These are phyloP conservation scores for Nitzschia putrida DNA, from an alignment of 108 stramenopile species.

Conservation along the genomic window DNA sequence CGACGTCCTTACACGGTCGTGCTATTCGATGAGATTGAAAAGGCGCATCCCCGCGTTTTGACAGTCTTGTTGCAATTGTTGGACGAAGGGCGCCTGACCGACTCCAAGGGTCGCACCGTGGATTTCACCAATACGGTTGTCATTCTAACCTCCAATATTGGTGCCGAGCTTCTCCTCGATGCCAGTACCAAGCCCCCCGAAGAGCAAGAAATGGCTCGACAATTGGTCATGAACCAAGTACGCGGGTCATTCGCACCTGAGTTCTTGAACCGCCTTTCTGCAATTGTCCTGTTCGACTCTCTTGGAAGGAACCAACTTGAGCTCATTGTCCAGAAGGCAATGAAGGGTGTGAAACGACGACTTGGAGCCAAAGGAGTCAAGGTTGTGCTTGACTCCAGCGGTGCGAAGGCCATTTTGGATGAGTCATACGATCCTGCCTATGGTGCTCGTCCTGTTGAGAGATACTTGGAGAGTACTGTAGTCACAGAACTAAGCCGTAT, in stretches of 20 bases:
- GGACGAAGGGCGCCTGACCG: conserved; percentile 96
- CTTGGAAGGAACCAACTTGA: conserved; percentile 77
- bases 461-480: conserved; percentile 77
- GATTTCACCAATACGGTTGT: conserved; percentile 96
- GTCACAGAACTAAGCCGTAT: conserved; percentile 80
- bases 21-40: conserved; percentile 96
- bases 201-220: conserved; percentile 44
- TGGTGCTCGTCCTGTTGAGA: conserved; percentile 85
- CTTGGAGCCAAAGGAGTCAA: conserved; percentile 60
- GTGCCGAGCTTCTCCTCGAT: conserved; percentile 72
- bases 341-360: conserved; percentile 67
- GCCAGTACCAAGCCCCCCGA: conserved; percentile 27
- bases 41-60: conserved; percentile 94
- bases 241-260: conserved; percentile 85
- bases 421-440: conserved; percentile 76
- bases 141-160: conserved; percentile 94
- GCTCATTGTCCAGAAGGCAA: conserved; percentile 80
- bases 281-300: conserved; percentile 90
- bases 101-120: conserved; percentile 91
- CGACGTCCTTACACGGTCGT: conserved; percentile 93
- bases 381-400: conserved; percentile 72
- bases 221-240: conserved; percentile 78
- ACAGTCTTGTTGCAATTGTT: conserved; percentile 91
- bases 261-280: conserved; percentile 95
- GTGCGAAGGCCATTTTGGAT: conserved; percentile 69